phyloP scores from a whole-genome alignment of 352 stramenopile species.

The Globisporangium orthogonon region DNA sequence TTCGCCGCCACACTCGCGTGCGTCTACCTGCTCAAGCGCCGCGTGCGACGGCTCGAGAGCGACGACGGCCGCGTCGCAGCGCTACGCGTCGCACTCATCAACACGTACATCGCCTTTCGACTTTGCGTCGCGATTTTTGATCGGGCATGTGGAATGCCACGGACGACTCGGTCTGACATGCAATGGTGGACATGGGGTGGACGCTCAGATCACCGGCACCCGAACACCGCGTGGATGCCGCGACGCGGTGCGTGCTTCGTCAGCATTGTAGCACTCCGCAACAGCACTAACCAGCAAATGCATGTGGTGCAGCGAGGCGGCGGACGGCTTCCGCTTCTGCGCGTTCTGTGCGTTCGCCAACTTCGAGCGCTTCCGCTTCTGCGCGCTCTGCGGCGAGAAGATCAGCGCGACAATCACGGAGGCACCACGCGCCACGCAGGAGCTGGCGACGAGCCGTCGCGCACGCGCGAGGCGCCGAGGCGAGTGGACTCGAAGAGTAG shows the following conservation, averaged over 20 bases:
- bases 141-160: too few species aligned
- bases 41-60: slow-evolving; percentile 1
- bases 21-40: slow-evolving; percentile 7
- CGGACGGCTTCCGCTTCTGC: slow-evolving; percentile 24
- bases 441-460: background rate
- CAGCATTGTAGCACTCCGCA: too few species aligned
- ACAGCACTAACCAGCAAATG: too few species aligned
- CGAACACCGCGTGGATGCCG: too few species aligned
- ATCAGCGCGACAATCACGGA: slow-evolving; percentile 1
- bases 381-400: slow-evolving; percentile 18
- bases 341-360: slow-evolving; percentile 30
- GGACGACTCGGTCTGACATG: too few species aligned
- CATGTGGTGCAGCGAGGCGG: slow-evolving; percentile 2
- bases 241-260: too few species aligned
- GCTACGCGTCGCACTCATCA: too few species aligned
- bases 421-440: too few species aligned
- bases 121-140: too few species aligned
- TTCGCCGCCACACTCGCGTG: slow-evolving; percentile 6
- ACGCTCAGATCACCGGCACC: too few species aligned
- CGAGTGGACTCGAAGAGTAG: too few species aligned
- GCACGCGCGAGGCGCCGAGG: background rate
- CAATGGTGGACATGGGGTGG: too few species aligned
- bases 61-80: background rate
- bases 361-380: slow-evolving; percentile 26
- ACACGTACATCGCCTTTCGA: slow-evolving; percentile 36